Conservation (phyloP, 768 basidiomycete genomes). For the Tricholoma bakamatsutake region DNA sequence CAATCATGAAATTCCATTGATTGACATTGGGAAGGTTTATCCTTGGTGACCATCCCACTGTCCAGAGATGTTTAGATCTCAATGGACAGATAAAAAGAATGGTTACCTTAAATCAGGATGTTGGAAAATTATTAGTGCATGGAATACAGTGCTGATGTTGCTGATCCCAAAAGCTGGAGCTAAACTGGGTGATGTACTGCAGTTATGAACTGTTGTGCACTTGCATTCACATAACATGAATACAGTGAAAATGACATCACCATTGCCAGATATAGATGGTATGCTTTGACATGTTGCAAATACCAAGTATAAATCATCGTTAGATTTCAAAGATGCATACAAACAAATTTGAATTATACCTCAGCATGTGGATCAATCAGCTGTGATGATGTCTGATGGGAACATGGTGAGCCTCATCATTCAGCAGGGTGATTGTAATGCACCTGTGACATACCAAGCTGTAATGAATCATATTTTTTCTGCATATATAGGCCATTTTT, state of each 20-base stretch:
- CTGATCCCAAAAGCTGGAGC: conserved; percentile 12
- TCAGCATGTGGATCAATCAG: neutral
- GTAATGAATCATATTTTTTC: too few species aligned
- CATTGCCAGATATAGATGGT: too few species aligned
- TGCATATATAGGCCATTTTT: too few species aligned
- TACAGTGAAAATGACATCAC: too few species aligned
- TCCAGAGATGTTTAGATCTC: conserved; percentile 4
- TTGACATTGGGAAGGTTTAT: conserved; percentile 8
- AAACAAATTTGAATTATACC: conserved; percentile 24
- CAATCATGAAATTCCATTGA: conserved; percentile 12
- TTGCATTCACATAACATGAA: too few species aligned
- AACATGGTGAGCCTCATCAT: too few species aligned
- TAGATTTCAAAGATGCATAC: conserved; percentile 32
- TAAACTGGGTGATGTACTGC: conserved; percentile 9
- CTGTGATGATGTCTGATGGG: conserved; percentile 1
- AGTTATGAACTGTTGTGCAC: conserved; percentile 24
- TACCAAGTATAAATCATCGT: conserved; percentile 18
- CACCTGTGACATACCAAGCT: too few species aligned
- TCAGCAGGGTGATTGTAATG: too few species aligned
- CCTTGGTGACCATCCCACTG: conserved; percentile 3
- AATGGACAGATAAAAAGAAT: conserved; percentile 8
- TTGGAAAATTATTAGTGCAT: conserved; percentile 3
- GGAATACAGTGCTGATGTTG: conserved; percentile 2
- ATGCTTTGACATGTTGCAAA: conserved; percentile 7
- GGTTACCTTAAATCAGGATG: conserved; percentile 8